Evolutionary conservation across 2,329 filamentous ascomycete species (phyloP).

Genomic region (Aspergillus sp.): DNA sequence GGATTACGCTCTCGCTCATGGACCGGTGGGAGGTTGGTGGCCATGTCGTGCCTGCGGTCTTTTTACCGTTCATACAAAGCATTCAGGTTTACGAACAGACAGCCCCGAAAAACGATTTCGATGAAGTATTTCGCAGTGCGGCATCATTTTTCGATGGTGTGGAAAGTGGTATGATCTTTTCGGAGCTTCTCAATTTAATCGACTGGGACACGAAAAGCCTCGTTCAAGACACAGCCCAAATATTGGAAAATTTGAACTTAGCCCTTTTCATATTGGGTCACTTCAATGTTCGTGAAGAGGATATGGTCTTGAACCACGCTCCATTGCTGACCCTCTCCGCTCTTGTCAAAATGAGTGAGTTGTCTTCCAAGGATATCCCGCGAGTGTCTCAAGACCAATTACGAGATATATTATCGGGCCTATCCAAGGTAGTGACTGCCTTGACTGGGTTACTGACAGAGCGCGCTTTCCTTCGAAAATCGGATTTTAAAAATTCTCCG

Average conservation of each 20-base stretch:
- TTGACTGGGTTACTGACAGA: conserved; percentile 47
- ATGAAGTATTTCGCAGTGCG: conserved; percentile 87
- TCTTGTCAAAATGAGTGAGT: conserved; percentile 47
- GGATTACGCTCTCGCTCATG: conserved; percentile 93
- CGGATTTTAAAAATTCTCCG: conserved; percentile 23
- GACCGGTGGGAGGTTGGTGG: conserved; percentile 97
- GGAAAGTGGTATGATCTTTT: conserved; percentile 90
- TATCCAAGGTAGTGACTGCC: conserved; percentile 31
- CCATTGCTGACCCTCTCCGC: conserved; percentile 72
- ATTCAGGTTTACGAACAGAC: conserved; percentile 71
- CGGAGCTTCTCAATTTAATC: conserved; percentile 71
- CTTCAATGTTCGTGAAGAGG: conserved; percentile 94
- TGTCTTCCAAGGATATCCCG: conserved; percentile 20
- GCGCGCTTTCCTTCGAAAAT: conserved; percentile 51
- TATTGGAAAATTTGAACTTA: conserved; percentile 65
- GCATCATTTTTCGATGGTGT: conserved; percentile 97
- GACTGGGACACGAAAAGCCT: conserved; percentile 53
- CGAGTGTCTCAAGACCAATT: conserved; percentile 17
- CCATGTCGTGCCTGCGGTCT: conserved; percentile 81
- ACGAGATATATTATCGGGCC: conserved; percentile 22
- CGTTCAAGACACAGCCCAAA: conserved; percentile 49
- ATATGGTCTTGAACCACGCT: conserved; percentile 86
- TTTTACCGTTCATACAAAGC: conserved; percentile 80
- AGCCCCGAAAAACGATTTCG: conserved; percentile 69
- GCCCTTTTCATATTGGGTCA: conserved; percentile 79